A percentile compares a stretch with the other conserved stretches of the same genome.
Evolutionary conservation across 2,329 filamentous ascomycete genomes (phyloP).

Genomic region (Metarhizium guizhouense): DNA sequence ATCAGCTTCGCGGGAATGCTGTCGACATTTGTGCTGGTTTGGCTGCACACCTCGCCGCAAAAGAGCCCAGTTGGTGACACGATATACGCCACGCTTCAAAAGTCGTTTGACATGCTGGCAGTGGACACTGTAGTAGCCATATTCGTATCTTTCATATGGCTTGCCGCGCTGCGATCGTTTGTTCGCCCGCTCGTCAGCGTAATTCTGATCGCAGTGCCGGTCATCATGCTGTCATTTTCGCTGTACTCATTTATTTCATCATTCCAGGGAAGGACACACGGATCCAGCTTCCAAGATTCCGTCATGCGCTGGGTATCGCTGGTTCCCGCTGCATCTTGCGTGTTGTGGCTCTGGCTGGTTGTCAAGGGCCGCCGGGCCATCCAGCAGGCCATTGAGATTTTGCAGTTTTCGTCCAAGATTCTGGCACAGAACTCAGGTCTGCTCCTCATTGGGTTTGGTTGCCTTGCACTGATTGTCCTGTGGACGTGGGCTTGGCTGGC

Average conservation of each 20-base stretch:
- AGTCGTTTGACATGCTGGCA: constrained; percentile 81
- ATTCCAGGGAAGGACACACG: constrained; percentile 67
- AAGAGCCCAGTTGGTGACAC: constrained; percentile 80
- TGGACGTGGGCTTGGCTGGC: constrained; percentile 96
- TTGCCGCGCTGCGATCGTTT: constrained; percentile 80
- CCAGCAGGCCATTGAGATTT: constrained; percentile 73
- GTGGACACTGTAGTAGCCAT: constrained; percentile 88
- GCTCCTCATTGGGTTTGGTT: constrained; percentile 72
- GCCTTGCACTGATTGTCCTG: constrained; percentile 63
- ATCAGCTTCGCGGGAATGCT: constrained; percentile 78
- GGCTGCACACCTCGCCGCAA: constrained; percentile 71
- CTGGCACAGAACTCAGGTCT: constrained; percentile 77
- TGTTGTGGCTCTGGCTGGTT: constrained; percentile 77
- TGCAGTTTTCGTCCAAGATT: constrained; percentile 88
- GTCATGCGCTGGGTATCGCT: constrained; percentile 83
- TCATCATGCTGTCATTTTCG: constrained; percentile 81
- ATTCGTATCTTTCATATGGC: constrained; percentile 81
- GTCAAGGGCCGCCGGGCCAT: constrained; percentile 73
- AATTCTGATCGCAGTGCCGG: constrained; percentile 75
- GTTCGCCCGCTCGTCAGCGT: constrained; percentile 73
- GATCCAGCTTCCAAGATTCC: constrained; percentile 73
- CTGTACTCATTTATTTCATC: constrained; percentile 87
- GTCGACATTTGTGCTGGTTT: constrained; percentile 81
- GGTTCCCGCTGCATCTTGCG: constrained; percentile 62
- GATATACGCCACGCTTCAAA: constrained; percentile 80